These are phyloP conservation scores for Diaporthe amygdali DNA, from an alignment of 2,329 filamentous ascomycete species.

Conservation along the genomic window DNA sequence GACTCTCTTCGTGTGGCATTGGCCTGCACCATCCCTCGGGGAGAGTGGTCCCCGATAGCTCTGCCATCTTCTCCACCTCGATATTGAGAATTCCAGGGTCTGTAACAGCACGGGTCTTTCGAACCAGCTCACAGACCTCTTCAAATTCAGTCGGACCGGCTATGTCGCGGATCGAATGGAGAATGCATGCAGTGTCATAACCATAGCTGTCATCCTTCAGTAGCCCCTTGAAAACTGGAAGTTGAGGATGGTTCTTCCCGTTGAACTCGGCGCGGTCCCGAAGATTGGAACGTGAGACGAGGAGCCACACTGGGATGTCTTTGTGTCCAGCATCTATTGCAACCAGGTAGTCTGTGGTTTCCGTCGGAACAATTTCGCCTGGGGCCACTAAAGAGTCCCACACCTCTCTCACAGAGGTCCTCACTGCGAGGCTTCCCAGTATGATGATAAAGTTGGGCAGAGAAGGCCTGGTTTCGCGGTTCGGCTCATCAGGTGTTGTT, in stretches of 20 bases:
- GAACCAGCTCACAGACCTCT: not conserved
- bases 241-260: not conserved
- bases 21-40: not conserved
- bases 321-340: not conserved
- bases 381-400: no score
- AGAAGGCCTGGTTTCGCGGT: no score
- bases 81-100: not conserved
- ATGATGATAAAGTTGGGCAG: no score
- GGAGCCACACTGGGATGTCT: not conserved
- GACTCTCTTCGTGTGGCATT: not conserved
- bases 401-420: no score
- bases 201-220: not conserved
- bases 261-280: not conserved
- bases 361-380: not conserved
- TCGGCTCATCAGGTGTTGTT: no score
- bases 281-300: not conserved
- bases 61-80: not conserved
- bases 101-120: not conserved
- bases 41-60: not conserved
- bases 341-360: not conserved
- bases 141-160: not conserved
- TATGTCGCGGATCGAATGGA: not conserved
- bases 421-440: no score
- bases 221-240: not conserved
- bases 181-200: not conserved